These are phyloP conservation scores for Lactifluus piperatus DNA, from an alignment of 768 basidiomycete species.

Conservation along the genomic window DNA sequence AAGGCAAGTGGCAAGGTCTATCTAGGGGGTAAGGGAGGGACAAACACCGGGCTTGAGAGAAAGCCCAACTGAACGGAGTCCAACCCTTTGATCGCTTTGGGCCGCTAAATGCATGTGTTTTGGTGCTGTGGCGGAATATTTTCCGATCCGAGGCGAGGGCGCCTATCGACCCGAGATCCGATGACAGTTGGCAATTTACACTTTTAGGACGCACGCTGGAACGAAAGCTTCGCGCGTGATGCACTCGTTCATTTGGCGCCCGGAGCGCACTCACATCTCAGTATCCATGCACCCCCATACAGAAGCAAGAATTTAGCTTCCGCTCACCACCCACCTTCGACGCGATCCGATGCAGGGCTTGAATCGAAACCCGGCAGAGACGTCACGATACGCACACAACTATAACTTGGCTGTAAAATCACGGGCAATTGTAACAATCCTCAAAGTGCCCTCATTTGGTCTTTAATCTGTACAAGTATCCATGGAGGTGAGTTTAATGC, in stretches of 20 bases:
- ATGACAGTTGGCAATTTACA: not conserved
- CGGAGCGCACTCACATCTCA: not conserved
- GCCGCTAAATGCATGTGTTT: not conserved
- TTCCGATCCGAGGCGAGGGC: not conserved
- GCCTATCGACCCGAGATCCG: not conserved
- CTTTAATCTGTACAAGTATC: slow-evolving; percentile 2
- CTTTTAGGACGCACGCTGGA: not conserved
- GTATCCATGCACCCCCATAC: not conserved
- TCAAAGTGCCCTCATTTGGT: slow-evolving; percentile 3
- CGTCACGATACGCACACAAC: slow-evolving; percentile 10
- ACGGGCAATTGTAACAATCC: slow-evolving; percentile 21
- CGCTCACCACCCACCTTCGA: slow-evolving; percentile 6
- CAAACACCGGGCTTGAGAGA: not conserved
- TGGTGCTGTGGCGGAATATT: not conserved
- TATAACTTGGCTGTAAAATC: slow-evolving; percentile 7
- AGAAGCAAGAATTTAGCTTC: slow-evolving; percentile 8
- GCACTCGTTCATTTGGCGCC: slow-evolving; percentile 1
- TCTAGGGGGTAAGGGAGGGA: not conserved
- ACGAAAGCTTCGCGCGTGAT: not conserved
- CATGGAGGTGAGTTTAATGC: slow-evolving; percentile 13
- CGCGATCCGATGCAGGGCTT: slow-evolving; percentile 16
- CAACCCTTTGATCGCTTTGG: too few species aligned
- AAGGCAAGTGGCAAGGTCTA: not conserved
- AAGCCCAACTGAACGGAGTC: too few species aligned
- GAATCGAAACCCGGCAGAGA: slow-evolving; percentile 18